A percentile compares a stretch with the other conserved stretches of the same genome.
These are phyloP conservation scores for Platanthera zijinensis DNA, from an alignment of 106 monocot genomes.

Conservation along the genomic window DNA sequence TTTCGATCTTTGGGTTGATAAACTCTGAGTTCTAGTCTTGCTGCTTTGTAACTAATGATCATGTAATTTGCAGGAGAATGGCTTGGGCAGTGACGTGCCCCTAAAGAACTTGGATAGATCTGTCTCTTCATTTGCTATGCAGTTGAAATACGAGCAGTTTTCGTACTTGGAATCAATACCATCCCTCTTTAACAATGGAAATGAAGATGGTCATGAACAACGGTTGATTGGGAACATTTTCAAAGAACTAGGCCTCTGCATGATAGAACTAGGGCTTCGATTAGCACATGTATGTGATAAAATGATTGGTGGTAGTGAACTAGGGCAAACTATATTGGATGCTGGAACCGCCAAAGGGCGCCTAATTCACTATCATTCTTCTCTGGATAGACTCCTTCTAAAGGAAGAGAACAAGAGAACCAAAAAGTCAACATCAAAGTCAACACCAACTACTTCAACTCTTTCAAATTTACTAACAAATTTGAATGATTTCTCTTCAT, in stretches of 20 bases:
- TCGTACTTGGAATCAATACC: constrained; percentile 6
- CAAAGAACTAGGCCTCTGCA: constrained; percentile 61
- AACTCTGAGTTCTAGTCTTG: background rate
- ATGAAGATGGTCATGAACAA: constrained; percentile 25
- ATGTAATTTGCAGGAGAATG: constrained; percentile 53
- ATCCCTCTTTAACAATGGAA: background rate
- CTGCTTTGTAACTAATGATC: background rate
- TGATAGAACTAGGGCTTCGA: constrained; percentile 80
- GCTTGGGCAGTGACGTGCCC: constrained; percentile 82
- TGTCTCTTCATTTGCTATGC: constrained; percentile 79
- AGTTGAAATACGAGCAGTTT: constrained; percentile 36
- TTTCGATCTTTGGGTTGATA: too few species aligned
- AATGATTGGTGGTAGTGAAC: constrained; percentile 36
- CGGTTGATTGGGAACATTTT: constrained; percentile 46
- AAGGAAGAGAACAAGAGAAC: constrained; percentile 29
- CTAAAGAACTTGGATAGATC: constrained; percentile 66
- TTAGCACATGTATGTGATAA: constrained; percentile 74
- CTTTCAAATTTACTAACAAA: background rate
- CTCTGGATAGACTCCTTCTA: constrained; percentile 39
- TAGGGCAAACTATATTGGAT: constrained; percentile 55
- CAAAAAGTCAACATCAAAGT: constrained; percentile 16
- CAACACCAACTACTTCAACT: background rate
- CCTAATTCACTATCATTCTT: constrained; percentile 89
- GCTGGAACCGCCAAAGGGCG: constrained; percentile 75
- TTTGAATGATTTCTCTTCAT: constrained; percentile 5